Percentiles rank a stretch among this genome's conserved stretches.
Evolutionary conservation across 2,329 filamentous ascomycete genomes (phyloP).

Genomic region (Colletotrichum sp.): DNA sequence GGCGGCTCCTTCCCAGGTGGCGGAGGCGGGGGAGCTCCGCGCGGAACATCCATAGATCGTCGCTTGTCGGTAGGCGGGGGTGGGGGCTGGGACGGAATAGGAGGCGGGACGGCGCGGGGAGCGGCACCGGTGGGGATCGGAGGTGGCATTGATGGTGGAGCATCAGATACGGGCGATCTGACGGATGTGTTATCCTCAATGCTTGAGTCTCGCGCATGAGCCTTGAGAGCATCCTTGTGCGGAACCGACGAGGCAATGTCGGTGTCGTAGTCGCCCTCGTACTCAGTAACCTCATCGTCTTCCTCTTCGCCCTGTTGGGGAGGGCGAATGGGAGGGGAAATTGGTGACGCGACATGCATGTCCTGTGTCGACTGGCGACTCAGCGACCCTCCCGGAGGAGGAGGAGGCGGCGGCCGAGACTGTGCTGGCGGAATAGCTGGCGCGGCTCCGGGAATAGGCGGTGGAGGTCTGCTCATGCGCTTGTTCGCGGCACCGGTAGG

Average conservation of each 20-base stretch:
- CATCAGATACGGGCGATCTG: conserved; percentile 56
- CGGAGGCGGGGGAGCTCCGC: conserved; percentile 71
- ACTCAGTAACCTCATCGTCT: conserved; percentile 81
- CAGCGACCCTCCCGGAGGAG: conserved; percentile 57
- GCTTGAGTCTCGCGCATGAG: conserved; percentile 79
- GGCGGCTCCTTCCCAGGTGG: conserved; percentile 52
- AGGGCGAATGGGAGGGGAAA: conserved; percentile 41
- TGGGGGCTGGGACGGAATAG: conserved; percentile 66
- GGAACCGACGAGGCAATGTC: conserved; percentile 94
- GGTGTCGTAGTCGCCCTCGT: conserved; percentile 97
- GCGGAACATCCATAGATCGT: conserved; percentile 73
- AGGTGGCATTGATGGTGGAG: conserved; percentile 54
- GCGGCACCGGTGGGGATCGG: conserved; percentile 59
- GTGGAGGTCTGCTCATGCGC: conserved; percentile 61
- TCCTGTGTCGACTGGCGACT: conserved; percentile 67
- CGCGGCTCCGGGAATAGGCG: conserved; percentile 64
- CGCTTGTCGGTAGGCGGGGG: conserved; percentile 59
- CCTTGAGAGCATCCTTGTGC: conserved; percentile 90
- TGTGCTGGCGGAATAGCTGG: conserved; percentile 53
- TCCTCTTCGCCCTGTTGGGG: conserved; percentile 71
- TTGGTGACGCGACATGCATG: conserved; percentile 47
- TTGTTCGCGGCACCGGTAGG: conserved; percentile 49
- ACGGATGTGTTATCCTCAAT: conserved; percentile 71
- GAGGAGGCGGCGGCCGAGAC: conserved; percentile 69
- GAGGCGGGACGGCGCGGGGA: conserved; percentile 67